Conservation (phyloP, 106 monocot genomes). For the Acanthochlamys bracteata region DNA sequence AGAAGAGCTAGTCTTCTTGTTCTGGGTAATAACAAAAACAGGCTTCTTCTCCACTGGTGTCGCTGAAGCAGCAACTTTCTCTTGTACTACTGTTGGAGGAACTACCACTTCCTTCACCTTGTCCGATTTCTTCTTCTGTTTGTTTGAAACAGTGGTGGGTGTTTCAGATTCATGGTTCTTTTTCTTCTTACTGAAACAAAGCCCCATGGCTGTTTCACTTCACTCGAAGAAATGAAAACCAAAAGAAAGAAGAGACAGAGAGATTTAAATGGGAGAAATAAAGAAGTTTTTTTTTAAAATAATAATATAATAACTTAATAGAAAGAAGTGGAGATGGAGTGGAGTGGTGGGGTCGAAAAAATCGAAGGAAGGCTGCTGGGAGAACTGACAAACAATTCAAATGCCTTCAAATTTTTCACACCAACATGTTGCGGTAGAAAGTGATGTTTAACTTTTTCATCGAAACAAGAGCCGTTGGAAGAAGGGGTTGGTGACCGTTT, state of each 20-base stretch:
- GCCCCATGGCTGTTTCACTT: constrained; percentile 6
- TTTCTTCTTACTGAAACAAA: constrained; percentile 11
- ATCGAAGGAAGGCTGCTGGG: neutral
- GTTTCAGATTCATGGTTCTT: neutral
- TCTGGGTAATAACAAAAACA: constrained; percentile 28
- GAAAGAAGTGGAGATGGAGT: neutral
- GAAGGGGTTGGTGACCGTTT: no score
- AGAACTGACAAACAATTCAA: no score
- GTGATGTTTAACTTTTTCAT: no score
- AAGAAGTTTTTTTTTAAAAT: neutral
- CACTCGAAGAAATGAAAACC: neutral
- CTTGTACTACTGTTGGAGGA: neutral
- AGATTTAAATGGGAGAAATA: neutral
- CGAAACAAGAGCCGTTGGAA: no score
- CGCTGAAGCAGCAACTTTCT: neutral
- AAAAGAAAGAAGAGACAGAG: neutral
- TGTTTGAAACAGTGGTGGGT: neutral
- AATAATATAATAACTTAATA: no score
- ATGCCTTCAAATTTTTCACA: neutral
- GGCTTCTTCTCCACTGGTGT: constrained; percentile 9
- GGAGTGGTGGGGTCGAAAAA: neutral
- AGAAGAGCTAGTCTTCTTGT: constrained; percentile 7
- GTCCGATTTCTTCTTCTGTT: neutral
- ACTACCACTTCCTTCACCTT: neutral
- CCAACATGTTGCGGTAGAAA: no score